Evolutionary conservation across 345 rosid genomes (phyloP).

Genomic region (Arabidopsis thaliana): TAIR10.1 NC_003076.8:2534501-2535000

Average conservation of each 20-base stretch:
- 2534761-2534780: constrained; percentile 73
- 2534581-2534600: constrained; percentile 38
- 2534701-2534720: constrained; percentile 59
- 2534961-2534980: constrained; percentile 31
- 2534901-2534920: constrained; percentile 70
- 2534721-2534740: constrained; percentile 98
- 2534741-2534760: constrained; percentile 90
- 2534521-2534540: constrained; percentile 19
- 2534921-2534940: neutral
- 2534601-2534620: constrained; percentile 8
- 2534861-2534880: constrained; percentile 57
- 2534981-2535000: constrained; percentile 33
- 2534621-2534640: constrained; percentile 1
- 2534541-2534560: constrained; percentile 32
- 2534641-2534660: constrained; percentile 29
- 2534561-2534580: constrained; percentile 46
- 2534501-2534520: constrained; percentile 12
- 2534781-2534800: constrained; percentile 67
- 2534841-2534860: constrained; percentile 70
- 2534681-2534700: constrained; percentile 42
- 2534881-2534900: constrained; percentile 59
- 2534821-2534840: constrained; percentile 60
- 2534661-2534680: constrained; percentile 34
- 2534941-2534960: neutral
- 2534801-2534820: constrained; percentile 69